A percentile compares a stretch with the other conserved stretches of the same genome.
phyloP scores from a whole-genome alignment of 176 grass and related monocot species.

The Tuctoria greenei region DNA sequence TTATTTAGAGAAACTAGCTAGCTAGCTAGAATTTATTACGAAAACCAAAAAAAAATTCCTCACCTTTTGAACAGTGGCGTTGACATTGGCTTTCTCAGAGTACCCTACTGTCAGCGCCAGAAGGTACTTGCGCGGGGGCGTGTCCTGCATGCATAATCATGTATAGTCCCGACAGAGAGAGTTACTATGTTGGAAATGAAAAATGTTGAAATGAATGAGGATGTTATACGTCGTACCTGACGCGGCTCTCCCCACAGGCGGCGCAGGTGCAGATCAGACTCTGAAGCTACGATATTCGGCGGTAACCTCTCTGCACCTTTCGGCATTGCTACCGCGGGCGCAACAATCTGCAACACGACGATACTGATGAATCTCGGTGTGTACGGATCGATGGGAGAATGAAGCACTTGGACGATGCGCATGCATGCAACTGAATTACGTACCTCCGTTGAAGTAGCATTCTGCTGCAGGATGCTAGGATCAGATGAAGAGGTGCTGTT shows the following conservation, averaged over 20 bases:
- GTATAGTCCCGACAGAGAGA: no score
- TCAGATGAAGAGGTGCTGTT: not conserved
- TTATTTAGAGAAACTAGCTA: no score
- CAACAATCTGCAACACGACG: not conserved
- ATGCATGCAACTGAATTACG: no score
- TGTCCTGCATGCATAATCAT: constrained; percentile 29
- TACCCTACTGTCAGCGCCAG: constrained; percentile 16
- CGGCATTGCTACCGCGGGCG: not conserved
- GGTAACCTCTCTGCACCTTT: constrained; percentile 52
- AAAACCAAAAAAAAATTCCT: no score
- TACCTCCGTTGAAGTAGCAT: constrained; percentile 26
- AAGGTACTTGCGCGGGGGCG: constrained; percentile 20
- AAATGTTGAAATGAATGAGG: no score
- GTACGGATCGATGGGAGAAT: no score
- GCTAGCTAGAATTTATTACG: no score
- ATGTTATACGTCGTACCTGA: not conserved
- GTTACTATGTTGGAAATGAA: no score
- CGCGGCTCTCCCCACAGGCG: constrained; percentile 55
- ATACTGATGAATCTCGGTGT: no score
- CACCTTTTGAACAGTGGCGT: constrained; percentile 33
- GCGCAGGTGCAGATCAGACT: constrained; percentile 53
- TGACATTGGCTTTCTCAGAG: constrained; percentile 21
- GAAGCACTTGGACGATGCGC: no score
- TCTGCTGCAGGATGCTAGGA: not conserved
- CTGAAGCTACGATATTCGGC: constrained; percentile 27